These are phyloP conservation scores for Tillandsia leiboldiana DNA, from an alignment of 176 grass and related monocot genomes.

Conservation along the genomic window DNA sequence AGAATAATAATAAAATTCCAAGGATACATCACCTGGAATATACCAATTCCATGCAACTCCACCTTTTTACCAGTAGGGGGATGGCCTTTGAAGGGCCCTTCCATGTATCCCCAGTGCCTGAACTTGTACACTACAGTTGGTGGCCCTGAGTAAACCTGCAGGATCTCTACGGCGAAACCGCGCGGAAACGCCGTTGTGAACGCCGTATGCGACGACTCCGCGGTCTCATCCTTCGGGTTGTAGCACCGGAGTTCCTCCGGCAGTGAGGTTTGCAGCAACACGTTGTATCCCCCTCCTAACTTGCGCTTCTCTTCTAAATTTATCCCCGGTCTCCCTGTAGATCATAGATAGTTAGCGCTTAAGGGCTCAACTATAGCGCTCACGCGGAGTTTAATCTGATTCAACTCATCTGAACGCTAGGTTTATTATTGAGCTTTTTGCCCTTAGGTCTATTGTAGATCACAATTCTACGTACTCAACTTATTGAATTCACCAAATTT, in stretches of 20 bases:
- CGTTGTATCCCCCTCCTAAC: slow-evolving; percentile 25
- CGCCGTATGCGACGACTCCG: slow-evolving; percentile 9
- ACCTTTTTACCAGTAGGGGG: slow-evolving; percentile 28
- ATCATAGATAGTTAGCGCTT: background rate
- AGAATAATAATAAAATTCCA: background rate
- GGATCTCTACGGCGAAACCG: slow-evolving; percentile 30
- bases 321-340: slow-evolving; percentile 1
- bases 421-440: too few species aligned
- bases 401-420: too few species aligned
- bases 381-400: too few species aligned
- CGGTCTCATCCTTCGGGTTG: slow-evolving; percentile 21
- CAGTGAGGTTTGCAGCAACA: slow-evolving; percentile 28
- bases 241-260: slow-evolving; percentile 16
- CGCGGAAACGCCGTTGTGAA: slow-evolving; percentile 22
- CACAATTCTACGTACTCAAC: too few species aligned
- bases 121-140: slow-evolving; percentile 35
- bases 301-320: slow-evolving; percentile 12
- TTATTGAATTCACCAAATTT: too few species aligned
- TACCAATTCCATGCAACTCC: slow-evolving; percentile 29
- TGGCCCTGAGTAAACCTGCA: slow-evolving; percentile 30
- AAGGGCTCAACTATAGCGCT: too few species aligned
- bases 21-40: slow-evolving; percentile 23
- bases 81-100: slow-evolving; percentile 31
- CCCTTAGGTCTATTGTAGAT: too few species aligned
- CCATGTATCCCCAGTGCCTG: slow-evolving; percentile 36